phyloP scores from a whole-genome alignment of 73 alveolate genomes.

The Tetrahymena borealis region DNA sequence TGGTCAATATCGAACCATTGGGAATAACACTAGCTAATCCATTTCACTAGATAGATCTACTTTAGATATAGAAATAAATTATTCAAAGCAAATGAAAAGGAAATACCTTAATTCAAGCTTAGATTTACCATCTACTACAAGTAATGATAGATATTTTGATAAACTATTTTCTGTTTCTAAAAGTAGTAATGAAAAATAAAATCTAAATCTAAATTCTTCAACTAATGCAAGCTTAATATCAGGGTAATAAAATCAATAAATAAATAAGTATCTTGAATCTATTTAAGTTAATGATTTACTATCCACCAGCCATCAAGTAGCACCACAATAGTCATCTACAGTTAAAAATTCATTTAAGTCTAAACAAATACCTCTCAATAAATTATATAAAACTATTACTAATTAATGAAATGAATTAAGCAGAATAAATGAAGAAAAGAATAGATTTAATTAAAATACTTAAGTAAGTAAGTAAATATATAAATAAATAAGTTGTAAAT shows the following conservation, averaged over 20 bases:
- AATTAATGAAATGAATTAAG: too few relatives aligned
- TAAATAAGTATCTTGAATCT: background rate
- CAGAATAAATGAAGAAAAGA: too few relatives aligned
- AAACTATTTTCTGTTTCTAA: background rate
- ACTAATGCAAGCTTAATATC: background rate
- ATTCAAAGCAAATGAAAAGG: background rate
- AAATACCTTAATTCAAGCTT: background rate
- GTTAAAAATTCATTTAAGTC: background rate
- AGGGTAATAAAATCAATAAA: background rate
- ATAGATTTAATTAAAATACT: too few relatives aligned
- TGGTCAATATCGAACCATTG: background rate
- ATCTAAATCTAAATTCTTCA: background rate
- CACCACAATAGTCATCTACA: background rate
- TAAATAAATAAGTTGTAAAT: too few relatives aligned
- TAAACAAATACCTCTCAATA: background rate
- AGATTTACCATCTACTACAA: background rate
- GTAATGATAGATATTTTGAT: background rate
- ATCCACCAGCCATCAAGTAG: background rate
- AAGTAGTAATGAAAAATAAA: background rate
- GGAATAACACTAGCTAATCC: background rate
- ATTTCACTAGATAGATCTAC: background rate
- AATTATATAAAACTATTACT: background rate
- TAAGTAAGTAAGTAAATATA: too few relatives aligned
- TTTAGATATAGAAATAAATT: background rate
- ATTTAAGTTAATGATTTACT: background rate